These are phyloP conservation scores for Brassica hybrid DNA, from an alignment of 441 rosid species.

Conservation along the genomic window DNA sequence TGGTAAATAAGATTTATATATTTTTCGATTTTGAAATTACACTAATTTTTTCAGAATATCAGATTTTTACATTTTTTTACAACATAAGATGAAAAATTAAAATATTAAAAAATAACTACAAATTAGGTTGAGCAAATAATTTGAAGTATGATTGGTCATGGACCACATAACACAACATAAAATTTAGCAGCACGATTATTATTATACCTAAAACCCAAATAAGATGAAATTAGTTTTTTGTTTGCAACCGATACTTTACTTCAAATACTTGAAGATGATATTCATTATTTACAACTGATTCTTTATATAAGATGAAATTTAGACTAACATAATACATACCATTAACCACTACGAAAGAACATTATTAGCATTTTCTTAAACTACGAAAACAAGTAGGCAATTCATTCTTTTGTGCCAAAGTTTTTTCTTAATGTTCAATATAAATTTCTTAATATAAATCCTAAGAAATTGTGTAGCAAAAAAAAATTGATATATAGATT, in stretches of 20 bases:
- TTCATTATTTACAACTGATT: too few relatives aligned
- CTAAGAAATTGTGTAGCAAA: not conserved
- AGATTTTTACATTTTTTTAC: not conserved
- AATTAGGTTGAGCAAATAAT: not conserved
- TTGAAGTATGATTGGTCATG: not conserved
- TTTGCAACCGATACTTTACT: not conserved
- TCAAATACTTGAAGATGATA: too few relatives aligned
- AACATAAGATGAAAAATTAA: not conserved
- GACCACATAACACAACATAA: not conserved
- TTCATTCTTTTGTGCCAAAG: not conserved
- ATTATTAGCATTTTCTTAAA: too few relatives aligned
- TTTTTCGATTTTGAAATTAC: not conserved
- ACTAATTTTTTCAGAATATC: not conserved
- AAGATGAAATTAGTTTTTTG: not conserved
- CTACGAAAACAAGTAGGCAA: not conserved
- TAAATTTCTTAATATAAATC: not conserved
- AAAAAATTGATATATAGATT: not conserved
- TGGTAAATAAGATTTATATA: not conserved
- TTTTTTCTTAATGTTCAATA: too few relatives aligned
- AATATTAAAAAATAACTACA: not conserved
- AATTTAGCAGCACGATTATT: not conserved
- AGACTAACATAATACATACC: too few relatives aligned
- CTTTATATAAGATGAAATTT: too few relatives aligned
- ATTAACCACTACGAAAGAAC: too few relatives aligned
- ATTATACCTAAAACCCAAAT: not conserved